phyloP scores from a whole-genome alignment of 176 grass and related monocot species.

The Avena insularis region DNA sequence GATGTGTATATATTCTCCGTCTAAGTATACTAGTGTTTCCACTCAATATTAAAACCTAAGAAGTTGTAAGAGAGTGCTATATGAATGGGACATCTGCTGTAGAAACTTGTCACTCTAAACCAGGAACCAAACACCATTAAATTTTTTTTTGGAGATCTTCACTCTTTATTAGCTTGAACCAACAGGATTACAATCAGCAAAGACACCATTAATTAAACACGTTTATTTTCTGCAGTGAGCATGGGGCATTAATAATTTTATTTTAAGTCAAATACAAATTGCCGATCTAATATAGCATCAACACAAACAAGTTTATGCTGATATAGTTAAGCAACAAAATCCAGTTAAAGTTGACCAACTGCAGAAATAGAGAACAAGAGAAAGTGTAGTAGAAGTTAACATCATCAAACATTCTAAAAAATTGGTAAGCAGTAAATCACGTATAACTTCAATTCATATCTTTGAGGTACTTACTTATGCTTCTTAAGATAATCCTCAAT shows the following conservation, averaged over 20 bases:
- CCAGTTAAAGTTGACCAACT: neutral
- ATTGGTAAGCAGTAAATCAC: neutral
- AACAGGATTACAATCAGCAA: too few species aligned
- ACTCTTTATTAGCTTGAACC: too few species aligned
- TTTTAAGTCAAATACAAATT: neutral
- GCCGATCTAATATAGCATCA: neutral
- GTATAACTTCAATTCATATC: constrained; percentile 8
- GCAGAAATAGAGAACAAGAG: neutral
- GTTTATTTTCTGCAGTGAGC: neutral
- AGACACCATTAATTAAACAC: neutral
- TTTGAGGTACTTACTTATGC: constrained; percentile 60
- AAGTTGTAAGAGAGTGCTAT: neutral
- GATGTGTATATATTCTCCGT: neutral
- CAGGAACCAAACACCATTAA: neutral
- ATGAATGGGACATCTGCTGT: neutral
- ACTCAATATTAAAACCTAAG: neutral
- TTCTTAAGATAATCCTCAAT: constrained; percentile 85
- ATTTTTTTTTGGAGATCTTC: too few species aligned
- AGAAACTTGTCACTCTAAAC: neutral
- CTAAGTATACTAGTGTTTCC: neutral
- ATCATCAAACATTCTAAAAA: neutral
- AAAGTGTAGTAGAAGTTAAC: neutral
- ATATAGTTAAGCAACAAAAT: neutral
- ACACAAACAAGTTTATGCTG: too few species aligned
- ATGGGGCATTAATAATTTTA: neutral